Base-by-base conservation (phyloP, 2,329 filamentous ascomycete genomes). In the Pseudogymnoascus sp. region DNA sequence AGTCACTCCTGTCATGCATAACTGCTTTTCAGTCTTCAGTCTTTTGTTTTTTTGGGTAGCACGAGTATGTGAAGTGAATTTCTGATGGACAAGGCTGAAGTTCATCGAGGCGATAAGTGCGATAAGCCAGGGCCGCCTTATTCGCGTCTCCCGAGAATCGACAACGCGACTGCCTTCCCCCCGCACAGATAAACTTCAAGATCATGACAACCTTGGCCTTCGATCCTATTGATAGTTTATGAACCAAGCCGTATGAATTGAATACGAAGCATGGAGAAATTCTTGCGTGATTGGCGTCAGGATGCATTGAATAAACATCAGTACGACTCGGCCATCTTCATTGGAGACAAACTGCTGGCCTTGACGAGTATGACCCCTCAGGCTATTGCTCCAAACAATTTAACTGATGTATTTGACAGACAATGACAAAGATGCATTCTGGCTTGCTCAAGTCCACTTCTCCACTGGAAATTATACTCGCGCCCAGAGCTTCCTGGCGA, bases 361-460 rank as follows among this genome's bases (percentile, higher is more conserved):
- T 81, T 99, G 72, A 97, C 93, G 38, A 91, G 93, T 97, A 77
- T 68, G 85, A 2, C 28, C 28, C n/a, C 49, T 6, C 49, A 55
- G 3, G 16, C 12, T 38, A 43, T 12, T n/a, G 3, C 12, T 55
- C 35, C 41, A 38, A 16, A 55, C n/a, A 11, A 21, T 12, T 43
- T 33, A 63, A 43, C 37, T 59, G 49, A 61, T 62, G 60, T 11
- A 8, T 14, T 33, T n/a, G 21, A 14, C 67, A 97, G 95, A 93
- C 72, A 90, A 93, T 74, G 92, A 96, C 71, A 88, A 91, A 67
- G 95, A 99, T 75, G 93, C 93, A 41, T 96, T 96, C 73, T 97
- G 92, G 89, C 88, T 99, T 45, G 95, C 95, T n/a, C 93, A 97
- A 77, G 91, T 96, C 38, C 93, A 99, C 76, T 99, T 97, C 77